Evolutionary conservation across 345 rosid genomes (phyloP), one percentile per base, ranked within the genome.

Genomic region (Aegle marmelos): DNA sequence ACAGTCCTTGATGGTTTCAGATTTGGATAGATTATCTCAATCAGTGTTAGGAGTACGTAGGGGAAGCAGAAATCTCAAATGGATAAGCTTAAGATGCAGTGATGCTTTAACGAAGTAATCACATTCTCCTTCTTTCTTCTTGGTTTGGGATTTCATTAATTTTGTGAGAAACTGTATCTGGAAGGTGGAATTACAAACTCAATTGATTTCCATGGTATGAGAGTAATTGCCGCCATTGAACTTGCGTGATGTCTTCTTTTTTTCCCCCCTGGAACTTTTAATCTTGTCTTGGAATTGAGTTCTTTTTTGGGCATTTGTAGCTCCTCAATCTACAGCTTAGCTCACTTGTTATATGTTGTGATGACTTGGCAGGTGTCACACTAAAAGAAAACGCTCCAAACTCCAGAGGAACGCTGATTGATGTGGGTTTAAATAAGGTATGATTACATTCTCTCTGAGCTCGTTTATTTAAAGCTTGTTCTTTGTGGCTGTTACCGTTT

Each of bases 361-460:
- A 41, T 76, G 71, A 83, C 33, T 73, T 83, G 85, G 8, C 83
- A 94, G 98, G 98, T 78, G 89, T 94, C 77, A 90, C 97, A 1
- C 78, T 92, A 31, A 88, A 79, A 27, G 97, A 84, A 80, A 90
- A 80, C 73, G 77, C 85, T 45, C 80, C 89, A 73, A 88, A 82
- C 67, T 77, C 87, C 73, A 56, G 45, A 45, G 87, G 88, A 66
- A 91, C 95, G 7, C 68, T 89, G 76, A 97, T 94, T 61, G 97
- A 96, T 76, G 99, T 96, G 50, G 99, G 99, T 73, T 84, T 96
- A 83, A 89, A 83, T 81, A 91, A 94, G 97, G 99, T 91, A 85
- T 2, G 61, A 33, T 37, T 57, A 45, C 56, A 54, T 81, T 68
- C 45, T 80, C 30, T 48, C 19, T 4, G 62, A 28, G 31, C n/a